Base-by-base conservation (phyloP, 2,329 filamentous ascomycete species). In the Fusarium tuaranense region DNA sequence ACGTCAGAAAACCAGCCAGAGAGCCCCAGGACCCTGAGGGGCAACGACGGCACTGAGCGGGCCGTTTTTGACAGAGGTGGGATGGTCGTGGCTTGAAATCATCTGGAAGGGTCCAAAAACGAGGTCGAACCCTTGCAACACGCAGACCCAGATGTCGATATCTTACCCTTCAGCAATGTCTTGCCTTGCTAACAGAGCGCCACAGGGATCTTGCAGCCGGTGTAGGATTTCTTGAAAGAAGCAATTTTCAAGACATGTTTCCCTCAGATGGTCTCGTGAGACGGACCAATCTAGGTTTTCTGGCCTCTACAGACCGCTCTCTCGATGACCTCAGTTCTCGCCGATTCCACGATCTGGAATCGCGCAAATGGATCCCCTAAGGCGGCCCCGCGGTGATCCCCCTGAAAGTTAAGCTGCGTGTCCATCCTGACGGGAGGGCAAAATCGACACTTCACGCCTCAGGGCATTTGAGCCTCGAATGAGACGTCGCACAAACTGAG, bases 1-100 rank as follows among this genome's bases (percentile, higher is more conserved):
- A 75, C 72, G 72, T 75, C 72, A 73, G 65, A 65, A 32, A 65
- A 38, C 32, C 20, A 22, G 46, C 22, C 38, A 48, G 59, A 67
- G 46, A 25, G n/a, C 63, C 63, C 22, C 27, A 72, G 41, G 72
- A 72, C 65, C 65, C 65, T 61, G 59, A 65, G 61, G 2, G 27
- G 20, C 39, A 27, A 27, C 32, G 36, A 30, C 39, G 18, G 25
- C 57, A 58, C 62, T 39, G 71, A 20, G 30, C 59, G 68, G 64
- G 38, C 59, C 72, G 41, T 60, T 55, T 58, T 60, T 34, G 30
- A 55, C 51, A 51, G 44, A 22, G n/a, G 16, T 44, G 55, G 62
- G n/a, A 65, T 69, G 64, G 41, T 61, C 51, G 51, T 63, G 61
- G 46, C 22, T 20, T 39, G 58, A 60, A 39, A 34, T 27, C 16